phyloP scores from a whole-genome alignment of 140 eudicot species.

The Stevia rebaudiana region DNA sequence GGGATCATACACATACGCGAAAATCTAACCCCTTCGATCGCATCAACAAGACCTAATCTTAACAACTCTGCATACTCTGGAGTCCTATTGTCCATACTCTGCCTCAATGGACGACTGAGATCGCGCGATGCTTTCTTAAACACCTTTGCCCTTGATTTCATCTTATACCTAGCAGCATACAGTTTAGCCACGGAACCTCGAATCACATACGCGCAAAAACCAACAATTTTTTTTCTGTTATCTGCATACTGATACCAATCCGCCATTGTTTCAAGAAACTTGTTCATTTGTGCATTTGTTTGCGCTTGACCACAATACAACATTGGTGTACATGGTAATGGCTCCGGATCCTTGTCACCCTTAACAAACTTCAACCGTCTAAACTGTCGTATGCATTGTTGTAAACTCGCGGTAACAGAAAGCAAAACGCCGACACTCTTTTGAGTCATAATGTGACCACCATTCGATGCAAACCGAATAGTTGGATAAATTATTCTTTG shows the following conservation, averaged over 20 bases:
- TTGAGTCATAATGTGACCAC: constrained; percentile 68
- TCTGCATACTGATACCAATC: constrained; percentile 96
- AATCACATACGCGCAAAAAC: constrained; percentile 78
- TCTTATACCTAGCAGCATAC: constrained; percentile 88
- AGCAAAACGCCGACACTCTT: constrained; percentile 85
- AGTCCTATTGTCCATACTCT: constrained; percentile 44
- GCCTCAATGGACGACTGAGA: constrained; percentile 76
- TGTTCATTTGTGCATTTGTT: constrained; percentile 90
- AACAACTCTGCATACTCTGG: constrained; percentile 73
- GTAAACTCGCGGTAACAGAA: constrained; percentile 87
- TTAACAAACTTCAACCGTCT: constrained; percentile 61
- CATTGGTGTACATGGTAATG: constrained; percentile 91
- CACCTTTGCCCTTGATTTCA: constrained; percentile 89
- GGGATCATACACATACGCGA: constrained; percentile 80
- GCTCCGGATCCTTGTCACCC: constrained; percentile 95
- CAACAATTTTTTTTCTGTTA: constrained; percentile 82
- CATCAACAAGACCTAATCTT: constrained; percentile 80
- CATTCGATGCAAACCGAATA: constrained; percentile 76
- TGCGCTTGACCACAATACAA: constrained; percentile 94
- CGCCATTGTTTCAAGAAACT: constrained; percentile 89
- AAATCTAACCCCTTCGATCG: constrained; percentile 84
- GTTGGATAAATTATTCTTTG: constrained; percentile 81
- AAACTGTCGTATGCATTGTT: constrained; percentile 73
- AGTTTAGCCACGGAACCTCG: constrained; percentile 81
- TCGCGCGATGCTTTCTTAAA: constrained; percentile 74